Evolutionary conservation across 495 filamentous ascomycete species (phyloP), one percentile per base, ranked within the genome.

Genomic region (Aspergillus indologenus): DNA sequence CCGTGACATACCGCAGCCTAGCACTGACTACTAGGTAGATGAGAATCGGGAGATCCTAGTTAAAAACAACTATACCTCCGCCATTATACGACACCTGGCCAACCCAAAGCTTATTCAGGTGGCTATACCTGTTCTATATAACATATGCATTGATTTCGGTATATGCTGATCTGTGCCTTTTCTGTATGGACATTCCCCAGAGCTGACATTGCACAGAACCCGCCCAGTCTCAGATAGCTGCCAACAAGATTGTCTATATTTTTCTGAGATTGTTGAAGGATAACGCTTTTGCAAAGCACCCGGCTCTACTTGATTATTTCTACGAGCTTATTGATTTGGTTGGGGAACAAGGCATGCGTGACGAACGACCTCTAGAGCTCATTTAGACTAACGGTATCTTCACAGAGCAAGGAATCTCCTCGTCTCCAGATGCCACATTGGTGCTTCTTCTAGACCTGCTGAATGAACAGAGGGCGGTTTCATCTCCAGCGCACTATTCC

Each of bases 71-170:
- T 79, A 81, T 57, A 75, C 89, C 20, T 65, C 71, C n/a, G 71
- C 72, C 15, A 76, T 89, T 40, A 75, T 92, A 48, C 63, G 71
- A 20, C 68, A 79, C 50, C 68, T 88, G 24, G 68, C 77, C 19
- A 71, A 79, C 22, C 68, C 80, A 2, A 76, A 83, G 3, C 68
- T 82, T 6, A 60, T 85, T 12, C 68, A 79, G 26, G 79, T 91
- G 45, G 82, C 81, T 17, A 78, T 90, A 50, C 83, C 85, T 54
- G 88, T 90, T 45, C 70, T 91, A 19, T 87, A 81, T 67, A 94
- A 94, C 60, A 80, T 90, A 55, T 85, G 85, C 63, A 78, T 89
- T 56, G 89, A 91, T 63, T 90, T 83, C 68, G 85, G 90, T 92
- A 73, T 53, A 57, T 44, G 21, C 6, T n/a, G n/a, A 20, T 20